Evolutionary conservation across 306 rosid species (phyloP).

Genomic region (Trifolium fragiferum): DNA sequence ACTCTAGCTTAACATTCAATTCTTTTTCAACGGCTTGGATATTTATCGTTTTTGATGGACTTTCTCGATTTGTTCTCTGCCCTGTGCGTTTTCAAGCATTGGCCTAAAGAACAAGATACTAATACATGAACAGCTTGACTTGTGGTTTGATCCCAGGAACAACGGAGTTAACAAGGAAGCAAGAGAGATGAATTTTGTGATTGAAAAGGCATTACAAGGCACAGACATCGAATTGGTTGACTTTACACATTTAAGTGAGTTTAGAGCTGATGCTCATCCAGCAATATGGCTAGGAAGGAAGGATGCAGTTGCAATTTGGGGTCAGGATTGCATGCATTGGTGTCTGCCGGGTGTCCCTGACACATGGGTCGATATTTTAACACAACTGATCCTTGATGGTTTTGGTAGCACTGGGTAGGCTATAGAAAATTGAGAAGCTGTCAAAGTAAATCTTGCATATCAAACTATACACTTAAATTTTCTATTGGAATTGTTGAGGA

Average conservation of each 20-base stretch:
- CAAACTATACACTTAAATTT: slow-evolving; percentile 24
- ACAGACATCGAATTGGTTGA: slow-evolving; percentile 65
- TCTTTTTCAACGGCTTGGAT: slow-evolving; percentile 6
- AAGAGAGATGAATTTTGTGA: slow-evolving; percentile 66
- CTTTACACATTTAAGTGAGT: slow-evolving; percentile 75
- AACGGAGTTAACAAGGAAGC: slow-evolving; percentile 88
- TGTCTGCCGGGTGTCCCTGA: slow-evolving; percentile 93
- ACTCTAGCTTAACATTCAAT: slow-evolving; percentile 30
- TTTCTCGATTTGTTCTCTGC: slow-evolving; percentile 11
- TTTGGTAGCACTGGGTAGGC: slow-evolving; percentile 38
- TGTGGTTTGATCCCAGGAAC: slow-evolving; percentile 86
- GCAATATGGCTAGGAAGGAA: slow-evolving; percentile 88
- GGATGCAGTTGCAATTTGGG: slow-evolving; percentile 85
- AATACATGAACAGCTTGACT: slow-evolving; percentile 75
- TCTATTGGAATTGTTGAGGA: slow-evolving; percentile 13
- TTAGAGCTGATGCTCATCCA: slow-evolving; percentile 91
- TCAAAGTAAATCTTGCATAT: slow-evolving; percentile 23
- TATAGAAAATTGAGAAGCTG: slow-evolving; percentile 5
- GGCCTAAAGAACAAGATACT: slow-evolving; percentile 40
- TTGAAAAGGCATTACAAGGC: slow-evolving; percentile 60
- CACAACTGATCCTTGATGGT: slow-evolving; percentile 54
- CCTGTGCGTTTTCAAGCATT: slow-evolving; percentile 12
- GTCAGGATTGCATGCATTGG: slow-evolving; percentile 97
- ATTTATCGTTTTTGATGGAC: neutral
- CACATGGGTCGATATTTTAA: slow-evolving; percentile 84